Evolutionary conservation across 2,329 filamentous ascomycete genomes (phyloP), one percentile per base, ranked within the genome.

Genomic region (Parastagonospora avenae): DNA sequence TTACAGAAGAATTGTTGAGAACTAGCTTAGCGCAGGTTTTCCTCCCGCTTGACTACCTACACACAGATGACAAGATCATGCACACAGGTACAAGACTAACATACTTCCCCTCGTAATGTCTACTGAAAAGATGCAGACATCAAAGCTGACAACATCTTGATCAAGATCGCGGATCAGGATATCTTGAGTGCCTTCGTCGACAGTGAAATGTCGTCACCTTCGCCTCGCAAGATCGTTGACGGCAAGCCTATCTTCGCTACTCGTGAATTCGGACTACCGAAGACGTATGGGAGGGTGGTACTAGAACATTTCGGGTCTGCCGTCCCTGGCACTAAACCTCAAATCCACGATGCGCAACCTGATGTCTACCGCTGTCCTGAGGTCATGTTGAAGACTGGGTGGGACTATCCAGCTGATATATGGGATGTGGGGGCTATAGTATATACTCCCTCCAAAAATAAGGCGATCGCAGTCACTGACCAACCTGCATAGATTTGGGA

Each of bases 81-180:
- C 78, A 80, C 58, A 79, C 75, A 42, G 76, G 75, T 77, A 65
- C 30, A 31, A 11, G 10, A 28, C 15, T 15, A 19, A 35, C 37
- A 45, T 11, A 39, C 3, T 32, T 32, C 10, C 8, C 30, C 10
- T n/a, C n/a, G 7, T 4, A 3, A 32, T n/a, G 8, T 32, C n/a
- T 24, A 24, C 19, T 39, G 4, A 39, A 2, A 11, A 4, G 16
- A 9, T 11, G 12, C 19, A 73, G 76, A 79, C 40, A 76, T 80
- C 49, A 79, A 78, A 45, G 62, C 63, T 2, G 74, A 76, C 55
- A 79, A 78, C 48, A 74, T 78, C 40, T 52, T 79, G 3, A 63
- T 71, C 29, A 69, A 64, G 43, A 68, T 72, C 42, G 62, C 64
- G n/a, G 74, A 77, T 50, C 46, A 59, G 6, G 51, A 55, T 1